Conservation (phyloP, 2,329 filamentous ascomycete genomes). For the Rhytidhysteron rufulum region DNA sequence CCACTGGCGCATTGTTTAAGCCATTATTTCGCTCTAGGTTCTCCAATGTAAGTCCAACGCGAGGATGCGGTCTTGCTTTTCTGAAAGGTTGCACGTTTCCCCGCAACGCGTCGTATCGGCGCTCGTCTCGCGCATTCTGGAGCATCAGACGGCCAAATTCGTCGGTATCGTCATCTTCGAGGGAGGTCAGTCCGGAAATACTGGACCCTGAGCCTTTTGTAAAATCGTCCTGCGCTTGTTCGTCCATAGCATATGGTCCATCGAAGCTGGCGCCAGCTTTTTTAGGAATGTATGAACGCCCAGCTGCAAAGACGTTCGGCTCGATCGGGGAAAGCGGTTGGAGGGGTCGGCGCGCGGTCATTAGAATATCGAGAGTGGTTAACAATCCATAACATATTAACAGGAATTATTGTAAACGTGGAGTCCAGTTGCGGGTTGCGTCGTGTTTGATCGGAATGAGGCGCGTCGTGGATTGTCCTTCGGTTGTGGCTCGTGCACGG, state of each 20-base stretch:
- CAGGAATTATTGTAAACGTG: too few relatives aligned
- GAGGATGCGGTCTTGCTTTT: constrained; percentile 39
- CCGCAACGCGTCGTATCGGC: constrained; percentile 32
- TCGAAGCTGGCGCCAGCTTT: constrained; percentile 11
- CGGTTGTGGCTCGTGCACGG: too few relatives aligned
- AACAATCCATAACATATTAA: too few relatives aligned
- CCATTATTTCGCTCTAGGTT: constrained; percentile 39
- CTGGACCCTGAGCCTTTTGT: constrained; percentile 18
- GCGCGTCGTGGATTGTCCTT: too few relatives aligned
- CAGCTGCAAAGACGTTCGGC: constrained; percentile 20
- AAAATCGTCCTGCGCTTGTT: constrained; percentile 18
- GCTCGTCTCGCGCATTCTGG: constrained; percentile 42
- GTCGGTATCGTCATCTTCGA: constrained; percentile 42
- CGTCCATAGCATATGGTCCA: constrained; percentile 18
- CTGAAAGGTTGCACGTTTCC: constrained; percentile 36
- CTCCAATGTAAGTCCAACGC: constrained; percentile 39
- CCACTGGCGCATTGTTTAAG: constrained; percentile 7
- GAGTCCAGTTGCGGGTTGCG: too few relatives aligned
- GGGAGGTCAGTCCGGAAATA: constrained; percentile 34
- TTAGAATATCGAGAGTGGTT: too few relatives aligned
- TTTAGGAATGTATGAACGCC: constrained; percentile 19
- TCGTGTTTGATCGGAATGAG: too few relatives aligned
- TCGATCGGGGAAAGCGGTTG: constrained; percentile 28
- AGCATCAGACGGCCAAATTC: constrained; percentile 45
- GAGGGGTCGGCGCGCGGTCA: constrained; percentile 33